Base-by-base conservation (phyloP, 495 filamentous ascomycete species). In the Penicillium samsonianum region DNA sequence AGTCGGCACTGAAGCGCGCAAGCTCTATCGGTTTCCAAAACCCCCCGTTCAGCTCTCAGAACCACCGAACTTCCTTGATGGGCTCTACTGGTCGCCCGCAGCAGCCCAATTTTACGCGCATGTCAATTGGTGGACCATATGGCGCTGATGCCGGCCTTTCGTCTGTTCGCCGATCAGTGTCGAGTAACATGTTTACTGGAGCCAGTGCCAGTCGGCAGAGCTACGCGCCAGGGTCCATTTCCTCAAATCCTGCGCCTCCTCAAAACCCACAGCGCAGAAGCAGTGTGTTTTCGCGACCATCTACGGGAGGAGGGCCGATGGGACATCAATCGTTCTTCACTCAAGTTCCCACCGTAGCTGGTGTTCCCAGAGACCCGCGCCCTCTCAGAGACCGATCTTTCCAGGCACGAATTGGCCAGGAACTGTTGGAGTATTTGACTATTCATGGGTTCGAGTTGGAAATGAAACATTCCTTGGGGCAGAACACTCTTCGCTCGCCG, bases 401-500 rank as follows among this genome's bases (percentile, higher is more conserved):
- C 70, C 89, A 92, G 65, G 80, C 80, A 28, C 85, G 88, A 50
- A 92, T 98, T 65, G 89, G 84, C 8, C 89, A 94, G 60, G 91
- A 99, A 68, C 76, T 99, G 16, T 72, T 96, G 58, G 95, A 99
- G 49, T 99, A 96, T 65, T 77, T 98, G 58, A 84, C 91, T 5
- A 83, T 90, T 28, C 85, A 94, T 65, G 93, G 94, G 59, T 99
- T 98, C 64, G 94, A 99, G 76, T 85, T 97, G 82, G 91, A 96
- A 59, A 96, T 94, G 88, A 96, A 95, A 67, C 87, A 97, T 70
- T 87, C 86, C 28, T 78, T 99, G 28, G 86, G 88, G 3, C 86
- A 90, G 48, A 96, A 96, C 59, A 88, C 90, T 17, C 83, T 94
- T 65, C 90, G 87, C 48, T 92, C 88, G 37, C 95, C 94, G n/a